A percentile compares a stretch with the other conserved stretches of the same genome.
These are phyloP conservation scores for Apiospora rasikravindrae DNA, from an alignment of 2,329 filamentous ascomycete species.

Conservation along the genomic window DNA sequence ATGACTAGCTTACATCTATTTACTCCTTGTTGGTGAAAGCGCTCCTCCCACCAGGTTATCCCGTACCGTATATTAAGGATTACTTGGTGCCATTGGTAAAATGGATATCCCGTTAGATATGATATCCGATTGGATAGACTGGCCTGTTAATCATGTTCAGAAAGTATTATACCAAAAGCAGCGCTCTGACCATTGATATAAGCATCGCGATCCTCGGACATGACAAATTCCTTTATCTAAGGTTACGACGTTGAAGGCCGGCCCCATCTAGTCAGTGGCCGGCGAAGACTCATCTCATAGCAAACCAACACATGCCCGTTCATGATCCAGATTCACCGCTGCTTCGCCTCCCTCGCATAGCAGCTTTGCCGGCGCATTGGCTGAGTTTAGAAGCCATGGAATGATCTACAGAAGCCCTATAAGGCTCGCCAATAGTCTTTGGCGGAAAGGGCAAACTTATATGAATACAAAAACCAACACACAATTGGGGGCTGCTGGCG, in stretches of 20 bases:
- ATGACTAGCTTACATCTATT: neutral
- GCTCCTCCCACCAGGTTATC: no score
- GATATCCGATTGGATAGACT: no score
- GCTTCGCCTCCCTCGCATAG: neutral
- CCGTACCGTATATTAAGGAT: no score
- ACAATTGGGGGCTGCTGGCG: neutral
- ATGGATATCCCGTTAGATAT: no score
- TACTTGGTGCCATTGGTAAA: no score
- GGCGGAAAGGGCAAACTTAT: neutral
- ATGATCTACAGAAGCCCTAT: neutral
- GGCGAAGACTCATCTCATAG: neutral
- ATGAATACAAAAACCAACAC: neutral
- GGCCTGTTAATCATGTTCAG: no score
- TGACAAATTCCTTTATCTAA: neutral
- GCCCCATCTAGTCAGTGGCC: neutral
- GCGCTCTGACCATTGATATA: no score
- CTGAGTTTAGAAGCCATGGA: neutral
- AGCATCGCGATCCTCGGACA: neutral
- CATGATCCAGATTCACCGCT: neutral
- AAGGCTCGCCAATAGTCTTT: neutral
- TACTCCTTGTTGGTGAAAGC: no score
- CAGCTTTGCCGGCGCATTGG: neutral
- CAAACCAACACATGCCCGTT: neutral
- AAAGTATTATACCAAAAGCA: no score
- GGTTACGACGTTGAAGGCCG: neutral